A percentile compares a stretch with the other conserved stretches of the same genome.
Conservation (phyloP, 768 basidiomycete species). For the Coprinopsis strossmayeri region DNA sequence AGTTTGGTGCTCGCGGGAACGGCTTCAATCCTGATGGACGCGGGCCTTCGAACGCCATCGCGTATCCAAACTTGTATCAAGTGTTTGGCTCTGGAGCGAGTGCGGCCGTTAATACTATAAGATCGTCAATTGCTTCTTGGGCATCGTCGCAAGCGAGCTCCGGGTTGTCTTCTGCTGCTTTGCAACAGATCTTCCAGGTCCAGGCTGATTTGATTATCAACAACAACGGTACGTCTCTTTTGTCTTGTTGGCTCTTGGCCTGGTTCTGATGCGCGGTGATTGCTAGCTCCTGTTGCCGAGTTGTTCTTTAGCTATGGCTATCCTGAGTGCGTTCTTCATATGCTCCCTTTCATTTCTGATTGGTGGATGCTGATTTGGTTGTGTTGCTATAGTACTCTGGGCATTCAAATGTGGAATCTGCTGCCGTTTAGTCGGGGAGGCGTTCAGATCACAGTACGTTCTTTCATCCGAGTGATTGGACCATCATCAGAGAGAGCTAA, state of each 20-base stretch:
- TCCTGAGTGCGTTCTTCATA: conserved; percentile 29
- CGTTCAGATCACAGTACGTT: conserved; percentile 36
- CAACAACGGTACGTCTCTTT: conserved; percentile 29
- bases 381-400: conserved; percentile 28
- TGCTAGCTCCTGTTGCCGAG: conserved; percentile 39
- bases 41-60: conserved; percentile 44
- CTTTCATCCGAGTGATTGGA: not conserved
- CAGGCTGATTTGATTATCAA: conserved; percentile 44
- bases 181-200: conserved; percentile 35
- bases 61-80: conserved; percentile 44
- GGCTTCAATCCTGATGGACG: conserved; percentile 33
- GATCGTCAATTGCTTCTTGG: conserved; percentile 31
- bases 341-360: not conserved
- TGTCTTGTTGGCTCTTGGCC: not conserved
- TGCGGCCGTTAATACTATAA: conserved; percentile 29
- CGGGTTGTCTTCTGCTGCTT: conserved; percentile 32
- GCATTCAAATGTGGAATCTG: conserved; percentile 47
- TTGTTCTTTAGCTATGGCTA: conserved; percentile 41
- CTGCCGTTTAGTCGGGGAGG: conserved; percentile 49
- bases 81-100: conserved; percentile 31
- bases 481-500: not conserved
- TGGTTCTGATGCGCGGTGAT: not conserved
- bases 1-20: conserved; percentile 33
- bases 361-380: too few relatives aligned
- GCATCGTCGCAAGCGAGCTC: conserved; percentile 35